Evolutionary conservation across 2,329 filamentous ascomycete genomes (phyloP), one percentile per base, ranked within the genome.

Genomic region (Nemania bipapillata): DNA sequence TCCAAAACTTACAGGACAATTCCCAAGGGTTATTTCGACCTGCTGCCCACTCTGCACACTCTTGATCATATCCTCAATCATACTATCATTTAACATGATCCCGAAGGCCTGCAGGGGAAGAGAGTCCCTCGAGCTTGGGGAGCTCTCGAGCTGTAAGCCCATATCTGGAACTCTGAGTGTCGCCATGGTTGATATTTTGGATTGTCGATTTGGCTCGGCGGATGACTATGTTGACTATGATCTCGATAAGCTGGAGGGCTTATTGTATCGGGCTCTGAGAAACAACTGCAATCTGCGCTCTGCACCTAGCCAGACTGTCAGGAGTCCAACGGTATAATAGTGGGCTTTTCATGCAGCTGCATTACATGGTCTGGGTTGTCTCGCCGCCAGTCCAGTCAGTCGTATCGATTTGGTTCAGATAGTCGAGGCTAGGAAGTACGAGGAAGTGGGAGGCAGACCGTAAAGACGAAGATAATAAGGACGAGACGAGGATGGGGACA

Each of bases 61-160:
- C 77, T 83, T 83, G 72, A 91, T 89, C 85, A 91, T 86, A 70
- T 87, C 83, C 76, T 89, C 86, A 74, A 91, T 86, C 59, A 88
- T 82, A 76, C 81, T 82, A 76, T 89, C 85, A 73, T 81, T 84
- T 70, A 91, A 79, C n/a, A 82, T 84, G 64, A 91, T 80, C 70
- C 86, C 84, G 75, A 90, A 87, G 35, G 86, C 86, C 74, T 89
- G 86, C 32, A 82, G 80, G 8, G 85, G 86, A 42, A 86, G 79
- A 65, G 80, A 78, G 59, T 81, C 80, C 74, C 73, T 77, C 63
- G 80, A 77, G 59, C 83, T 82, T 72, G 83, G 80, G 70, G 84
- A 82, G 79, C 83, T 83, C 76, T 86, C 86, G 78, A 90, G 81
- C 77, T 83, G 79, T 78, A 90, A 80, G 80, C 88, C 88, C 73